These are phyloP conservation scores for Sarocladiaceae sp. DNA, from an alignment of 2,329 filamentous ascomycete genomes.

Conservation along the genomic window DNA sequence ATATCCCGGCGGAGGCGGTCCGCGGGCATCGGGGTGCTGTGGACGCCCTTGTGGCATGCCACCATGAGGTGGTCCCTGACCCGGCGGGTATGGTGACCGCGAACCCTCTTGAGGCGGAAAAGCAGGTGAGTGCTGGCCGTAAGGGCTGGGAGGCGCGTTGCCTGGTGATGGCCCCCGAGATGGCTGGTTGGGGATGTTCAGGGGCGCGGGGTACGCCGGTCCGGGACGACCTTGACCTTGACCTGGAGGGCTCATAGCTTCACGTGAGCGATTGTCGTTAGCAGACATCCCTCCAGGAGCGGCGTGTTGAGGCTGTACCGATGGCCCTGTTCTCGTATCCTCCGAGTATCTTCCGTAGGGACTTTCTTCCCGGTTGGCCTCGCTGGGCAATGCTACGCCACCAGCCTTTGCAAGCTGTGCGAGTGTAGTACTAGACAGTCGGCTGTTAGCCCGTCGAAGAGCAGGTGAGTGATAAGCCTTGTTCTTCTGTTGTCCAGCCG, in stretches of 20 bases:
- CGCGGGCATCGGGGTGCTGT: constrained; percentile 17
- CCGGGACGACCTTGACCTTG: constrained; percentile 19
- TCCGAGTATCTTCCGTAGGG: constrained; percentile 26
- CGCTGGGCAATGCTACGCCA: constrained; percentile 38
- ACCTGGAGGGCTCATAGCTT: constrained; percentile 40
- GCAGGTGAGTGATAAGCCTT: constrained; percentile 69
- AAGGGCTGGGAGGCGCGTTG: constrained; percentile 23
- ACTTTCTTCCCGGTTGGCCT: constrained; percentile 23
- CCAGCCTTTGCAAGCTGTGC: constrained; percentile 70
- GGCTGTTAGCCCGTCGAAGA: constrained; percentile 72
- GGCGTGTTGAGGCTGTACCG: constrained; percentile 43
- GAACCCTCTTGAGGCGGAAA: constrained; percentile 26
- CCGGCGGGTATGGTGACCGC: constrained; percentile 21
- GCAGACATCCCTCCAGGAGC: constrained; percentile 44
- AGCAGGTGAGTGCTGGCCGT: constrained; percentile 23
- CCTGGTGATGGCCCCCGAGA: constrained; percentile 35
- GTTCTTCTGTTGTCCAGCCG: constrained; percentile 53
- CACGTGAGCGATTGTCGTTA: constrained; percentile 48
- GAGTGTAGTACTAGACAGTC: constrained; percentile 76
- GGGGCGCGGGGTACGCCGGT: constrained; percentile 31
- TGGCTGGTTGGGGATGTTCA: constrained; percentile 31
- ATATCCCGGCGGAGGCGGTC: constrained; percentile 12
- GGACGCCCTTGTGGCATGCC: constrained; percentile 16
- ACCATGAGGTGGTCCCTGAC: constrained; percentile 10
- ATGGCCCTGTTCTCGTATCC: constrained; percentile 33